Percentiles rank a stretch among this genome's conserved stretches.
These are phyloP conservation scores for Penicillium sp. DNA, from an alignment of 2,329 filamentous ascomycete genomes.

Conservation along the genomic window DNA sequence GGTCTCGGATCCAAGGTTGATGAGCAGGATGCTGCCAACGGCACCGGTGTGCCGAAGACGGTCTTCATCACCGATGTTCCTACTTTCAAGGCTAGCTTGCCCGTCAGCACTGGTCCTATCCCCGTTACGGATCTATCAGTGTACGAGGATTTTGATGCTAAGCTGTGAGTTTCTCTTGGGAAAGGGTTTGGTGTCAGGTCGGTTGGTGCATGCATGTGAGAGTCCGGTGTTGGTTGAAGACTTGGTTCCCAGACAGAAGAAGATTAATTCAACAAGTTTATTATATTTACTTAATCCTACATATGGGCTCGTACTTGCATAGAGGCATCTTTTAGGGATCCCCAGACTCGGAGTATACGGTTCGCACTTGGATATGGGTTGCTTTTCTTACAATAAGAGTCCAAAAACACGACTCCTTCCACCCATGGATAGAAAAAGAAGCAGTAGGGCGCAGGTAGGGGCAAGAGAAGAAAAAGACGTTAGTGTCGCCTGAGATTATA, in stretches of 20 bases:
- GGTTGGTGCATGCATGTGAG: constrained; percentile 9
- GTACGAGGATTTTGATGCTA: constrained; percentile 83
- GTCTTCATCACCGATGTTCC: constrained; percentile 75
- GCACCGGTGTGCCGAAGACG: constrained; percentile 34
- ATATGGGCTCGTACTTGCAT: too few relatives aligned
- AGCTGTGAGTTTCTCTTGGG: constrained; percentile 59
- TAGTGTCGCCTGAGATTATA: too few relatives aligned
- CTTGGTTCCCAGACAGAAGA: neutral
- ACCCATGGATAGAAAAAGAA: too few relatives aligned
- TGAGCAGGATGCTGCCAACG: neutral
- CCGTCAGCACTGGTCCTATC: constrained; percentile 70
- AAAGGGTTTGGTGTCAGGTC: constrained; percentile 1
- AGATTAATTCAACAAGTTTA: neutral
- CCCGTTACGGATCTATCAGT: constrained; percentile 75
- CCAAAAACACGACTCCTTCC: too few relatives aligned
- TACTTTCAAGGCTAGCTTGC: constrained; percentile 75
- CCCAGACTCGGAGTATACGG: too few relatives aligned
- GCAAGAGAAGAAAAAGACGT: too few relatives aligned
- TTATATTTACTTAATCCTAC: neutral
- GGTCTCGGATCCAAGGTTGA: constrained; percentile 35
- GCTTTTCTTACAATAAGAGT: too few relatives aligned
- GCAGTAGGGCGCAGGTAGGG: too few relatives aligned
- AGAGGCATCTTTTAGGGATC: too few relatives aligned
- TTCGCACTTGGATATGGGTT: too few relatives aligned
- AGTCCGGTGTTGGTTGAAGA: constrained; percentile 14